These are phyloP conservation scores for Dictyostelium capitatum DNA, from an alignment of 78 protist species.

Conservation along the genomic window DNA sequence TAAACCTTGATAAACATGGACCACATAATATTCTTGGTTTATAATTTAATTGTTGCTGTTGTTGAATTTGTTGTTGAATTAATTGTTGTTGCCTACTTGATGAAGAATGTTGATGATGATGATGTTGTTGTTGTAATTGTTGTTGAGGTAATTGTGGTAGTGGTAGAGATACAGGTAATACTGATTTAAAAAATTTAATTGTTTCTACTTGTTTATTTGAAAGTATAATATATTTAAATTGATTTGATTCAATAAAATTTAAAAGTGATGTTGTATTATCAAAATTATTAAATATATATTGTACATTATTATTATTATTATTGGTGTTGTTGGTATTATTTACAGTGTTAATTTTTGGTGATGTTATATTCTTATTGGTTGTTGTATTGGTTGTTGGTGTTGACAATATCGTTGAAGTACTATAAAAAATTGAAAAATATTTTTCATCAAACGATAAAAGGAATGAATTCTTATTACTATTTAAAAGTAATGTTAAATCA, in stretches of 20 bases:
- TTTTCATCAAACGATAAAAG: slow-evolving; percentile 64
- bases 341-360: not conserved
- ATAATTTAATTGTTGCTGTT: not conserved
- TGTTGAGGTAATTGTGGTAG: not conserved
- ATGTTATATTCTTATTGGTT: not conserved
- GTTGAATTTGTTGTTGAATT: not conserved
- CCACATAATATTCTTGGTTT: slow-evolving; percentile 59
- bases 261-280: slow-evolving; percentile 34
- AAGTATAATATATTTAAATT: slow-evolving; percentile 34
- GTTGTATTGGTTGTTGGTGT: not conserved
- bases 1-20: slow-evolving; percentile 45
- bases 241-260: slow-evolving; percentile 33
- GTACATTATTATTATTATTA: not conserved
- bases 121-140: not conserved
- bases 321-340: not conserved
- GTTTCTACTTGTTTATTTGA: slow-evolving; percentile 42
- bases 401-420: not conserved
- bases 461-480: slow-evolving; percentile 36
- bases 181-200: slow-evolving; percentile 30
- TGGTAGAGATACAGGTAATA: slow-evolving; percentile 30
- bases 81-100: not conserved
- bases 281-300: slow-evolving; percentile 18
- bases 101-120: not conserved
- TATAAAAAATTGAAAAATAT: slow-evolving; percentile 23
- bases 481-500: slow-evolving; percentile 21